Evolutionary conservation across 2,329 filamentous ascomycete species (phyloP).

Genomic region (Colletotrichum paranaense): DNA sequence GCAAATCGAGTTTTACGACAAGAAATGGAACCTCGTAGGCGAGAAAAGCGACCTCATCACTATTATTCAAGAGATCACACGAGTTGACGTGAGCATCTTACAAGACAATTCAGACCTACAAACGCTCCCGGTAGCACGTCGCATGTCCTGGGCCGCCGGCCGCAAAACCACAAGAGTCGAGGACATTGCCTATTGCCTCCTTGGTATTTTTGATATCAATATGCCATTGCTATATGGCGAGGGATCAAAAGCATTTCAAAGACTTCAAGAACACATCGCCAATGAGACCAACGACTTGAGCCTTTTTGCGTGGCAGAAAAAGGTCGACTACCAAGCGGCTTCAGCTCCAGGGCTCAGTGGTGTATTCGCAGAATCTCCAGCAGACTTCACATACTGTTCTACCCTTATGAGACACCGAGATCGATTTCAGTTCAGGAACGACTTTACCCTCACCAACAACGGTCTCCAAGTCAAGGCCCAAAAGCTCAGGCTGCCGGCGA

Average conservation of each 20-base stretch:
- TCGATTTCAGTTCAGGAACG: constrained; percentile 4
- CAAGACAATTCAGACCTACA: neutral
- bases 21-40: neutral
- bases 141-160: constrained; percentile 43
- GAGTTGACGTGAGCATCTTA: neutral
- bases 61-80: neutral
- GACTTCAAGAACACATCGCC: constrained; percentile 29
- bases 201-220: constrained; percentile 42
- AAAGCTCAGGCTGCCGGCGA: neutral
- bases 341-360: neutral
- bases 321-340: neutral
- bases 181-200: constrained; percentile 42
- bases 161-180: constrained; percentile 38
- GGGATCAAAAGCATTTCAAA: constrained; percentile 38
- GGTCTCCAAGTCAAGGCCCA: neutral
- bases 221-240: constrained; percentile 43
- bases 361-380: constrained; percentile 1
- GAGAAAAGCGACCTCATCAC: neutral
- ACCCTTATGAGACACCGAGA: neutral
- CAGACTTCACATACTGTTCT: neutral
- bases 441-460: constrained; percentile 7
- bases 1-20: neutral
- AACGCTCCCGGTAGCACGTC: neutral
- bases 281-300: constrained; percentile 4
- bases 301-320: constrained; percentile 9